Evolutionary conservation across 1,284 basidiomycete genomes (phyloP).

Genomic region (Rhizopogon hawkerae): DNA sequence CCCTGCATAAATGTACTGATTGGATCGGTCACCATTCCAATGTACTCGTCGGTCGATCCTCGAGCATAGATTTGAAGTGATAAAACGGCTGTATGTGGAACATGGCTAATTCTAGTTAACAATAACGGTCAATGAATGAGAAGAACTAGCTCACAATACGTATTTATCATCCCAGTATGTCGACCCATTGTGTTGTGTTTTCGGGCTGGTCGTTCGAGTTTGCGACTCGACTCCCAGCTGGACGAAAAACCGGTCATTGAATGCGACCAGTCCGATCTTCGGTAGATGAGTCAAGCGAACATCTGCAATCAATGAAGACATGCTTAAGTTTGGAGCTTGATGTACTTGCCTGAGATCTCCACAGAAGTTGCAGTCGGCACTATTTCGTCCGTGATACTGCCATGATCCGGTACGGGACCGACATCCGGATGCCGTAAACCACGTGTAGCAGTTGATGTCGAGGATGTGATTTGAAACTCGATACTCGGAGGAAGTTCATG

Average conservation of each 20-base stretch:
- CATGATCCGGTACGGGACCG: neutral
- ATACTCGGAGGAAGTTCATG: neutral
- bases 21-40: neutral
- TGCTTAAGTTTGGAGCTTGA: neutral
- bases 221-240: neutral
- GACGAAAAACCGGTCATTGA: neutral
- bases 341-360: neutral
- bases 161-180: neutral
- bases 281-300: neutral
- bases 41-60: slow-evolving; percentile 1
- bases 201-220: neutral
- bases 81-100: slow-evolving; percentile 1
- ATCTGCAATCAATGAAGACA: neutral
- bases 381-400: neutral
- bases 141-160: neutral
- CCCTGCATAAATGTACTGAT: neutral
- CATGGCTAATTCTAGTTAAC: neutral
- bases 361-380: neutral
- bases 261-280: neutral
- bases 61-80: slow-evolving; percentile 1
- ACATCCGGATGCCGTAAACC: neutral
- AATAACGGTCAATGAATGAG: neutral
- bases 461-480: neutral
- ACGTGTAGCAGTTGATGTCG: neutral
- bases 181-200: neutral